Evolutionary conservation across 2,329 filamentous ascomycete species (phyloP), one percentile per base, ranked within the genome.

Genomic region (Blastomyces silverae): DNA sequence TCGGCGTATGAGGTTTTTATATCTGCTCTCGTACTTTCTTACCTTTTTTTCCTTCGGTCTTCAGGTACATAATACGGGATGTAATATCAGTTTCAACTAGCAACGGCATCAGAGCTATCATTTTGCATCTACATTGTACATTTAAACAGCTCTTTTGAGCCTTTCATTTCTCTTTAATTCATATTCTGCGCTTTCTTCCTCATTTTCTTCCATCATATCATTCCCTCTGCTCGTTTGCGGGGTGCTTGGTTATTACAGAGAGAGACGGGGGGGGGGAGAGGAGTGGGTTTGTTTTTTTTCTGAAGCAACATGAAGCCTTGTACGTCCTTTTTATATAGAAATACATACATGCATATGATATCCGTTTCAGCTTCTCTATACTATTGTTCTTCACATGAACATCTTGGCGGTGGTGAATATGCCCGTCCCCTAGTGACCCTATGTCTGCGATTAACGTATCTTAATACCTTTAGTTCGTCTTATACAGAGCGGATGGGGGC

Each of bases 51-150:
- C 25, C 7, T 60, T 60, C 57, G 5, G 20, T 53, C 39, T 60
- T 60, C 57, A 25, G n/a, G 39, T 60, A 46, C 57, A 60, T 44
- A 60, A 17, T 17, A 20, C n/a, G 34, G 13, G 8, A 44, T 50
- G 44, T 60, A 46, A 60, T 60, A 60, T 60, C 57, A 46, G 17
- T 15, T 8, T 25, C 20, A 50, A 50, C 28, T 7, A 3, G 10
- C 11, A 61, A 42, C 15, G 17, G 28, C 25, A 61, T 34, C 13
- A 7, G 17, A n/a, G 0, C 6, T 50, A 6, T 13, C 48, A 8
- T 34, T 31, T 31, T 4, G n/a, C 25, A 53, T 53, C 28, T 53
- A 8, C 48, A 25, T 25, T 8, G 20, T 44, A 48, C 46, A 50
- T 50, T 50, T 60, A 31, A 44, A 28, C n/a, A 17, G 15, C 6